A percentile compares a stretch with the other conserved stretches of the same genome.
These are phyloP conservation scores for Immersiella caudata DNA, from an alignment of 495 filamentous ascomycete genomes.

Conservation along the genomic window DNA sequence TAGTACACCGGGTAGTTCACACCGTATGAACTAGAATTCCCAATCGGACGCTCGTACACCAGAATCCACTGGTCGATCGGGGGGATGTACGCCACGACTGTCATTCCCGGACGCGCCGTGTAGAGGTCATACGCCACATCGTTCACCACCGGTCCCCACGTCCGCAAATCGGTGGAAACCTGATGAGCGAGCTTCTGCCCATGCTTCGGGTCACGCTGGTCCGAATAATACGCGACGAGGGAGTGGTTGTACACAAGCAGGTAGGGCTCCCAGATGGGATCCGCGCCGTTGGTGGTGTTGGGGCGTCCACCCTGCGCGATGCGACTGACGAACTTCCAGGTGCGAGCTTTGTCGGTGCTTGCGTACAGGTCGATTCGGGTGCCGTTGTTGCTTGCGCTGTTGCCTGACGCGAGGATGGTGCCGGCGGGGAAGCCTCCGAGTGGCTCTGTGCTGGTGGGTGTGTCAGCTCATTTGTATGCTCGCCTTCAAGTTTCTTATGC, in stretches of 20 bases:
- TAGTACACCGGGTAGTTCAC: slow-evolving; percentile 55
- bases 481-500: no score
- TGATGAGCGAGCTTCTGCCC: slow-evolving; percentile 71
- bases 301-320: slow-evolving; percentile 65
- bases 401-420: slow-evolving; percentile 64
- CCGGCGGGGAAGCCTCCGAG: slow-evolving; percentile 61
- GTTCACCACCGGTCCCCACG: slow-evolving; percentile 60
- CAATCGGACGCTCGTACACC: slow-evolving; percentile 30
- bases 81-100: slow-evolving; percentile 46
- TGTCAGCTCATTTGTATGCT: no score
- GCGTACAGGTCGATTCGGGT: slow-evolving; percentile 72
- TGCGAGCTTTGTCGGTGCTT: slow-evolving; percentile 57
- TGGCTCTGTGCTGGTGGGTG: slow-evolving; percentile 35
- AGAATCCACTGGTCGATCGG: slow-evolving; percentile 33
- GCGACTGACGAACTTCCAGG: slow-evolving; percentile 67
- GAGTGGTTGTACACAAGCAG: slow-evolving; percentile 58
- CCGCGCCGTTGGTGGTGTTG: slow-evolving; percentile 60
- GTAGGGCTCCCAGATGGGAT: slow-evolving; percentile 73
- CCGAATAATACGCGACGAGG: slow-evolving; percentile 67
- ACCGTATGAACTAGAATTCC: slow-evolving; percentile 31
- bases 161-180: slow-evolving; percentile 55
- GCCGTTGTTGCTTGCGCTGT: slow-evolving; percentile 53
- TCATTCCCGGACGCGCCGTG: slow-evolving; percentile 67
- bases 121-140: slow-evolving; percentile 63
- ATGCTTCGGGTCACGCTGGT: slow-evolving; percentile 65